Conservation (phyloP, 805 yeast genomes). For the Allodekkera sacchari region DNA sequence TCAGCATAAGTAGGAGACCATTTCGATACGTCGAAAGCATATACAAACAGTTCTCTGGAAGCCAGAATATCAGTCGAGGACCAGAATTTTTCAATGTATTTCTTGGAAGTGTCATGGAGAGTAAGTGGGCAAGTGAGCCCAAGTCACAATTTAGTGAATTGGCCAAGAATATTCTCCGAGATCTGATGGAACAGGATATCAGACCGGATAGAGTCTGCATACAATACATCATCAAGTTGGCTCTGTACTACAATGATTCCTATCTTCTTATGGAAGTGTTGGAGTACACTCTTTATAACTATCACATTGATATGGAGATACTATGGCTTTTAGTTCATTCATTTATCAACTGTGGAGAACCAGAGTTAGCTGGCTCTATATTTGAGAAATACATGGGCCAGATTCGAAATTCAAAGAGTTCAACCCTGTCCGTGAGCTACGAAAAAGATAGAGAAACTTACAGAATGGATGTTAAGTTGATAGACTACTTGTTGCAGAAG, state of each 20-base stretch:
- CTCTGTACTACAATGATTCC: neutral
- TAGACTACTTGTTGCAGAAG: neutral
- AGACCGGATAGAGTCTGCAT: slow-evolving; percentile 1
- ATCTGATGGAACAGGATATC: slow-evolving; percentile 1
- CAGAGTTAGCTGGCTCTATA: neutral
- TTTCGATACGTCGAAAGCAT: neutral
- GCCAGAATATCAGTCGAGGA: neutral
- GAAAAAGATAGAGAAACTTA: neutral
- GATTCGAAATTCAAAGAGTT: too few species aligned
- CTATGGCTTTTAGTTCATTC: neutral
- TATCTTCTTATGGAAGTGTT: slow-evolving; percentile 1
- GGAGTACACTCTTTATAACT: slow-evolving; percentile 1
- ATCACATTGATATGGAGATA: slow-evolving; percentile 1
- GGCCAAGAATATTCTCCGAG: neutral
- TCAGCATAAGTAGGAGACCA: neutral
- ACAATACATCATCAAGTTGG: neutral
- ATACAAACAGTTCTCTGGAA: slow-evolving; percentile 1
- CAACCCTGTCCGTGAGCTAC: neutral
- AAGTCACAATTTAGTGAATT: slow-evolving; percentile 1
- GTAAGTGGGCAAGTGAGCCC: neutral
- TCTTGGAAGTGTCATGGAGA: neutral
- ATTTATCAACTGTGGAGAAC: neutral
- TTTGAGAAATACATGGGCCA: neutral
- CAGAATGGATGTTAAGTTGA: slow-evolving; percentile 1
- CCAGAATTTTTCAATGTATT: slow-evolving; percentile 1